Conservation (phyloP, 805 yeast genomes). For the Candida maris region DNA sequence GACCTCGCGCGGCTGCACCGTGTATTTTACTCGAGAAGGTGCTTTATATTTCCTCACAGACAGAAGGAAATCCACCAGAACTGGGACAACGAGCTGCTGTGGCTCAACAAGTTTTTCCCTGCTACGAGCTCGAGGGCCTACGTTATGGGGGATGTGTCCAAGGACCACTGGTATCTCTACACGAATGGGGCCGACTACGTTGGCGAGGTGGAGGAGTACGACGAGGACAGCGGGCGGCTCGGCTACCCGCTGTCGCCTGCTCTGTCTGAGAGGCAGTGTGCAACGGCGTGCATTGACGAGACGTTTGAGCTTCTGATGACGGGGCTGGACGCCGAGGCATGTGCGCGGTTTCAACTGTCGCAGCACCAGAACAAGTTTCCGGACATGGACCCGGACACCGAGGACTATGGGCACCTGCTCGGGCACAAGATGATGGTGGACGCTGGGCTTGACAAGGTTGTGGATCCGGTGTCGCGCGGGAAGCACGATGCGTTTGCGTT, state of each 20-base stretch:
- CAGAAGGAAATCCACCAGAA: conserved; percentile 78
- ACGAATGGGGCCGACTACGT: conserved; percentile 43
- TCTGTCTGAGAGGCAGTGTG: conserved; percentile 9
- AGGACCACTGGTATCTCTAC: conserved; percentile 90
- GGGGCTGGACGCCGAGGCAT: conserved; percentile 55
- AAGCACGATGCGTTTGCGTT: conserved; percentile 86
- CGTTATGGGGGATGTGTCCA: conserved; percentile 74
- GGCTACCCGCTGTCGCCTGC: conserved; percentile 24
- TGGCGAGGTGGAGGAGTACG: conserved; percentile 5
- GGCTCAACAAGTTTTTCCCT: conserved; percentile 61
- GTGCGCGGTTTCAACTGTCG: conserved; percentile 49
- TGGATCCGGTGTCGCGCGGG: conserved; percentile 9
- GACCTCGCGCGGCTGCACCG: conserved; percentile 43
- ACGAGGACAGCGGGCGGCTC: conserved; percentile 2
- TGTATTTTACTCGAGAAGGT: conserved; percentile 85
- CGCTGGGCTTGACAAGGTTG: conserved; percentile 59
- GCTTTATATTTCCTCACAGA: conserved; percentile 87
- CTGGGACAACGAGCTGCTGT: conserved; percentile 78
- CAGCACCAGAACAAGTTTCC: conserved; percentile 30
- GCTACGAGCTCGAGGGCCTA: conserved; percentile 59
- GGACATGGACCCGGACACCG: conserved; percentile 46
- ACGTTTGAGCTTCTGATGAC: conserved; percentile 93
- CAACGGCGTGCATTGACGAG: conserved; percentile 36
- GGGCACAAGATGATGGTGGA: conserved; percentile 66
- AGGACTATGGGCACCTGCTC: conserved; percentile 73